phyloP scores from a whole-genome alignment of 2,329 filamentous ascomycete genomes.

The Cryphonectria carpinicola region DNA sequence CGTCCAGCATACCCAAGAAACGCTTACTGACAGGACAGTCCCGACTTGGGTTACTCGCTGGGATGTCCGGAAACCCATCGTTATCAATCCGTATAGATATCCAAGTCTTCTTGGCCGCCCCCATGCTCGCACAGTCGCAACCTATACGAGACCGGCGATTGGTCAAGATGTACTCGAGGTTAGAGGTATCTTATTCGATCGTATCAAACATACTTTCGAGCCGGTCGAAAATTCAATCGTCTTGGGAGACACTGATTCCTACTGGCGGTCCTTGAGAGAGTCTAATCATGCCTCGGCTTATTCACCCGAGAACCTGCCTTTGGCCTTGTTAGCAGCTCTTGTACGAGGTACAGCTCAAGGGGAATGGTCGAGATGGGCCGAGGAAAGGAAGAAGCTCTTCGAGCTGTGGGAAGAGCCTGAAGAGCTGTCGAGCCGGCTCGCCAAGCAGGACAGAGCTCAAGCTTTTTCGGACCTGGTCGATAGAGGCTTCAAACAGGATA shows the following conservation, averaged over 20 bases:
- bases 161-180: background rate
- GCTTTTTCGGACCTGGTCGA: too few relatives aligned
- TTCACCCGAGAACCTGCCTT: background rate
- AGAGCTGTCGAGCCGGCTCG: too few relatives aligned
- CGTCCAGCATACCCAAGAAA: background rate
- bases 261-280: background rate
- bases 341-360: background rate
- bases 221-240: background rate
- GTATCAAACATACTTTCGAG: background rate
- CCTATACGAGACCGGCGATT: background rate
- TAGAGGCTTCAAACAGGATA: too few relatives aligned
- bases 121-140: background rate
- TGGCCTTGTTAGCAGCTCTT: background rate
- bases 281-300: background rate
- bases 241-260: background rate
- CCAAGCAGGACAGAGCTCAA: background rate
- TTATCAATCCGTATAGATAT: too few relatives aligned
- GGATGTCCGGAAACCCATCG: too few relatives aligned
- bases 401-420: too few relatives aligned
- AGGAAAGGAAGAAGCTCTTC: background rate
- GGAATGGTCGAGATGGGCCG: background rate
- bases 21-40: background rate
- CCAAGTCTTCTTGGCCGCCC: background rate
- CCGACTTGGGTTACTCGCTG: background rate
- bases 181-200: background rate